Evolutionary conservation across 1,284 basidiomycete genomes (phyloP), one percentile per base, ranked within the genome.

Genomic region (Ceratobasidium sp.): DNA sequence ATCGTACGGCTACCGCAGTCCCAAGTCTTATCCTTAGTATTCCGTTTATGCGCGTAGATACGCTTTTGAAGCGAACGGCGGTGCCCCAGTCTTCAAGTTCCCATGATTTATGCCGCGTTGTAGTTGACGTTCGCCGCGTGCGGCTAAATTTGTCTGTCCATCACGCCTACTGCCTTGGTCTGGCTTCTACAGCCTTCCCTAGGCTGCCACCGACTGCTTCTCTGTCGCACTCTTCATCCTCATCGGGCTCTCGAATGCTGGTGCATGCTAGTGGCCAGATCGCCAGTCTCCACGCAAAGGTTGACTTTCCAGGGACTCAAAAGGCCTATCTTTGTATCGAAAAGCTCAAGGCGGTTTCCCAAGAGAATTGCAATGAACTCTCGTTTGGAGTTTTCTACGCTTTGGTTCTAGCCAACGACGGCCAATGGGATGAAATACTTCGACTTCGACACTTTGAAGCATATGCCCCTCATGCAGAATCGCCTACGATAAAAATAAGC

Each of bases 391-490:
- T 82, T 39, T 79, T 84, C 2, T 80, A 87, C 64, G 80, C 83
- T 13, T 87, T 86, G 60, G 87, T 88, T 5, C 85, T 86, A 10
- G 86, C 83, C 75, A 81, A 83, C 0, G 80, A 83, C 0, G 83
- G 84, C 5, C 84, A 86, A 77, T 98, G 96, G 95, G 94, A 95
- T 79, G 94, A 97, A 82, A 85, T 97, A 0, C 83, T 89, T 10
- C 88, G 89, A 17, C 81, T 97, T 35, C 89, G 90, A 69, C 85
- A 87, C 60, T 90, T 92, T 85, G 85, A 86, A 13, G 80, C 92
- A n/a, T 82, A 84, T 2, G 76, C 89, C 53, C 79, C 77, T 10
- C 78, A 66, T 53, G 80, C 69, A 26, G 81, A 80, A 31, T 78
- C 81, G 39, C 81, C 83, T 37, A 78, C 81, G 26, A 76, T 86